A percentile compares a stretch with the other conserved stretches of the same genome.
These are phyloP conservation scores for Podila minutissima DNA, from an alignment of 192 early-diverging fungal genomes.

Conservation along the genomic window DNA sequence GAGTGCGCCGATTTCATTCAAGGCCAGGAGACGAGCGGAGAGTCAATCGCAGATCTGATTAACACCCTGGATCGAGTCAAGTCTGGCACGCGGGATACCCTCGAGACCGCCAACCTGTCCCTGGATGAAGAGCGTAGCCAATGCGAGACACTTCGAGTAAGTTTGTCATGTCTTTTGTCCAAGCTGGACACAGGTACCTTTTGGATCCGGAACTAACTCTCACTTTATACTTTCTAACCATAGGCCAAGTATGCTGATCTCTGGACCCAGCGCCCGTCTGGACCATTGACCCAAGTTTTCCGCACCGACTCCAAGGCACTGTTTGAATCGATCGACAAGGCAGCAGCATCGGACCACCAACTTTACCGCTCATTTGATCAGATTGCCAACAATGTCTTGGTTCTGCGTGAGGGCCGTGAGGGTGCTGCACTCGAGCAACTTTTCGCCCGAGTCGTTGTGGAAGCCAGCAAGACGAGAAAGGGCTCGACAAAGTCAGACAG, in stretches of 20 bases:
- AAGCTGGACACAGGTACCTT: not conserved
- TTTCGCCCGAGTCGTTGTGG: conserved; percentile 52
- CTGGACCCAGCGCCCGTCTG: conserved; percentile 89
- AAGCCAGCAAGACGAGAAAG: conserved; percentile 31
- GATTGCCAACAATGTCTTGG: conserved; percentile 51
- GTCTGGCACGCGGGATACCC: conserved; percentile 64
- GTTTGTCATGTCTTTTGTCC: not conserved
- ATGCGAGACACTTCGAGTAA: conserved; percentile 79
- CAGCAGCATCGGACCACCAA: conserved; percentile 66
- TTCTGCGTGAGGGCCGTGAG: conserved; percentile 55
- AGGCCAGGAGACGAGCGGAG: conserved; percentile 60
- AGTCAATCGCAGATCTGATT: conserved; percentile 65
- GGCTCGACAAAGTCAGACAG: conserved; percentile 36
- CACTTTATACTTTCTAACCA: not conserved
- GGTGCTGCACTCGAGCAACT: conserved; percentile 54
- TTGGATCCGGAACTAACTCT: too few relatives aligned
- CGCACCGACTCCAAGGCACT: conserved; percentile 80
- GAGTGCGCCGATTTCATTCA: conserved; percentile 70
- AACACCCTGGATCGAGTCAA: conserved; percentile 74
- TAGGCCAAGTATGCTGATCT: conserved; percentile 79
- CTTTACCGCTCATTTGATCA: conserved; percentile 57
- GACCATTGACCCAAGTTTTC: conserved; percentile 73
- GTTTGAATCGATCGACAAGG: conserved; percentile 82
- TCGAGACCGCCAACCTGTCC: conserved; percentile 71
- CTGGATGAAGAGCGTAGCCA: conserved; percentile 92